A percentile compares a stretch with the other conserved stretches of the same genome.
phyloP scores from a whole-genome alignment of 225 moss, liverwort and hornwort species.

The Straminergon stramineum region DNA sequence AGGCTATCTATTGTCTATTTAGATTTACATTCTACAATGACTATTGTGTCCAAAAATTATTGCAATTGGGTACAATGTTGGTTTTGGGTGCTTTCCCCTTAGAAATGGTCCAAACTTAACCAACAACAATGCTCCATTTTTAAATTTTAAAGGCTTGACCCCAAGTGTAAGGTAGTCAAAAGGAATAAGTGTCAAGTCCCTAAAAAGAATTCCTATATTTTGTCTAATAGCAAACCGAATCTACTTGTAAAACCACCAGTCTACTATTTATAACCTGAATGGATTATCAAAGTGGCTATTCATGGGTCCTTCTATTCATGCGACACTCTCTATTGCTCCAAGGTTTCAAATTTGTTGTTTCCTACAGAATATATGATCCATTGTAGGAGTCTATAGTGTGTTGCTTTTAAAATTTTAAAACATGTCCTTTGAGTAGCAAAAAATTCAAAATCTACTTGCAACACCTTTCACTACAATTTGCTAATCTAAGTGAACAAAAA shows the following conservation, averaged over 20 bases:
- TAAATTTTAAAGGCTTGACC: background rate
- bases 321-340: background rate
- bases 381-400: background rate
- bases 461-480: background rate
- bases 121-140: background rate
- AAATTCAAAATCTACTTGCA: background rate
- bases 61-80: too few species aligned
- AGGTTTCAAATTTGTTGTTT: background rate
- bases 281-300: background rate
- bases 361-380: background rate
- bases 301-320: background rate
- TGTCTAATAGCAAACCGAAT: background rate
- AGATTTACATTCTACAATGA: too few species aligned
- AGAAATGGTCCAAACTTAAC: too few species aligned
- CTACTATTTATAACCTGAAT: background rate
- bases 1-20: too few species aligned
- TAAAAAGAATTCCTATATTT: background rate
- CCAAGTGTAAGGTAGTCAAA: background rate
- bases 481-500: background rate
- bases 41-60: too few species aligned
- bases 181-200: too few species aligned
- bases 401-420: background rate
- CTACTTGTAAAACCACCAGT: fast-evolving
- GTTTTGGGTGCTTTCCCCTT: too few species aligned
- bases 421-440: fast-evolving